Evolutionary conservation across 441 rosid species (phyloP).

Genomic region (Aquilaria agallochum): DNA sequence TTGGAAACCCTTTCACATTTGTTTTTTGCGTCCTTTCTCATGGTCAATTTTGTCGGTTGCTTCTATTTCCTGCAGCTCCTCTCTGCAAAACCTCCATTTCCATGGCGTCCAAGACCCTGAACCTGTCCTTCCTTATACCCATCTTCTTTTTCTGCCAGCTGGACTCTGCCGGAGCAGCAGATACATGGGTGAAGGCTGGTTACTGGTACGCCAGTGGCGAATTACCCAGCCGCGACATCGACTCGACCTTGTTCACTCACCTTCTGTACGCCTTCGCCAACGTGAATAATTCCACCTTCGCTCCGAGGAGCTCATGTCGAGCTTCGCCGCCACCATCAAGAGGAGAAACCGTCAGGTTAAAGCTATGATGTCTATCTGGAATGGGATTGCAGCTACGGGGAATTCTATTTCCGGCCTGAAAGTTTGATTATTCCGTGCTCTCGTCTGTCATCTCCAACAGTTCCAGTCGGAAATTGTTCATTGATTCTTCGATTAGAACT

Average conservation of each 20-base stretch:
- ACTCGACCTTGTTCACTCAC: constrained; percentile 29
- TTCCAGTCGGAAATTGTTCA: constrained; percentile 19
- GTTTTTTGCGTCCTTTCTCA: too few relatives aligned
- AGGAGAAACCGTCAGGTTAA: constrained; percentile 24
- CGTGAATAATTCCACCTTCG: constrained; percentile 18
- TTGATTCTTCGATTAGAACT: constrained; percentile 19
- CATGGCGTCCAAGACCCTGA: not conserved
- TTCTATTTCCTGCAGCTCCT: too few relatives aligned
- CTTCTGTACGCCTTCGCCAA: constrained; percentile 23
- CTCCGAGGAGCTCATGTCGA: not conserved
- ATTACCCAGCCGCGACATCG: constrained; percentile 14
- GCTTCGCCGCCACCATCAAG: constrained; percentile 18
- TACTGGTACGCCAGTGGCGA: constrained; percentile 15
- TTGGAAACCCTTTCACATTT: too few relatives aligned
- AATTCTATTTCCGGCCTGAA: constrained; percentile 8
- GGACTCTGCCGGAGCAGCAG: constrained; percentile 9
- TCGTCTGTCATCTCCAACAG: constrained; percentile 15
- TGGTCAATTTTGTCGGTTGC: too few relatives aligned
- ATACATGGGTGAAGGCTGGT: constrained; percentile 24
- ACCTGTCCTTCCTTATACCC: not conserved
- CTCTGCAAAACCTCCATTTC: too few relatives aligned
- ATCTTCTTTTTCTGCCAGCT: constrained; percentile 1
- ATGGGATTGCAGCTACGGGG: constrained; percentile 5
- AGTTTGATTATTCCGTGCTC: not conserved
- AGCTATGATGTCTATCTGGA: constrained; percentile 24